Percentiles rank a stretch among this genome's conserved stretches.
Evolutionary conservation across 1,139 yeast genomes (phyloP).

Genomic region (Saccharomyces pastorianus): DNA sequence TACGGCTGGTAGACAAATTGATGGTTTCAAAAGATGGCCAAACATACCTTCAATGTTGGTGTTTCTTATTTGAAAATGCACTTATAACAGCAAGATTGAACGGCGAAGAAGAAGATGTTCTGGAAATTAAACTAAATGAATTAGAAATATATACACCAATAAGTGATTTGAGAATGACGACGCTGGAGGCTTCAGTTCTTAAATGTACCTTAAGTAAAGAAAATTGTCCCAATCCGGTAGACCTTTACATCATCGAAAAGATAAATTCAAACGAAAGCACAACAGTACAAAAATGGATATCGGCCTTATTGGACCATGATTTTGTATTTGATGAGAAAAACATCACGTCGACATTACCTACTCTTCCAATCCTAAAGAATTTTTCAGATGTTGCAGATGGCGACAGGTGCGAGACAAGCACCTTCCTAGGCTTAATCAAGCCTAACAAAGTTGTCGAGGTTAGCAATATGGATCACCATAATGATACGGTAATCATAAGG

Average conservation of each 20-base stretch:
- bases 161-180: constrained; percentile 14
- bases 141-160: constrained; percentile 10
- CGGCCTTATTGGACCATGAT: constrained; percentile 23
- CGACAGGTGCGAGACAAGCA: constrained; percentile 1
- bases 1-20: constrained; percentile 26
- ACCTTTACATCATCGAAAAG: constrained; percentile 7
- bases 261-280: constrained; percentile 3
- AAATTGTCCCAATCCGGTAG: constrained; percentile 3
- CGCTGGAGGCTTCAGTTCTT: constrained; percentile 21
- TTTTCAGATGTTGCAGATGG: constrained; percentile 1
- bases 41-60: constrained; percentile 15
- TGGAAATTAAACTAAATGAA: constrained; percentile 8
- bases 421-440: constrained; percentile 16
- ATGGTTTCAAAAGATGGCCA: constrained; percentile 18
- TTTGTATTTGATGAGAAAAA: constrained; percentile 17
- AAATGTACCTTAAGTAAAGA: constrained; percentile 8
- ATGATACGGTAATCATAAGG: constrained; percentile 20
- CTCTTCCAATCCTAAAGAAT: constrained; percentile 18
- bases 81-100: constrained; percentile 14
- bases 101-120: constrained; percentile 6
- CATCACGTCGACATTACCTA: constrained; percentile 25
- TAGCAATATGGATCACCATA: constrained; percentile 7
- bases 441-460: constrained; percentile 16
- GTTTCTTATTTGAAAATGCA: constrained; percentile 25
- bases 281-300: constrained; percentile 24